Conservation (phyloP, 805 yeast species). For the Sugiyamaella marilandica region DNA sequence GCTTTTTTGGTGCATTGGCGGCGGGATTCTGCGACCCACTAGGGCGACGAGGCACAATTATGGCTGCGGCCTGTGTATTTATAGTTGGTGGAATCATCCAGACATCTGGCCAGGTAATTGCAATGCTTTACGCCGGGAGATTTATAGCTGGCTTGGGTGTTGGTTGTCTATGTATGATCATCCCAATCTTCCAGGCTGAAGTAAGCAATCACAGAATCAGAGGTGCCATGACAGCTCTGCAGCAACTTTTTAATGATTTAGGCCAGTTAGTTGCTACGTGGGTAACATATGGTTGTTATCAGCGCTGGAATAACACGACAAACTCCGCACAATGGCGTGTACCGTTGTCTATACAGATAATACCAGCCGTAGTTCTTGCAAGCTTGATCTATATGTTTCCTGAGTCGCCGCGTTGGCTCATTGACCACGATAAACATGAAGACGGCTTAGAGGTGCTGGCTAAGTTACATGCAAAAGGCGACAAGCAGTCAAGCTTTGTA, state of each 20-base stretch:
- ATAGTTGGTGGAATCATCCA: conserved; percentile 56
- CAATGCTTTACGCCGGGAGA: conserved; percentile 55
- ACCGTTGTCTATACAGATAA: conserved; percentile 8
- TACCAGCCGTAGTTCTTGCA: conserved; percentile 31
- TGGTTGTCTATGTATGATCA: conserved; percentile 60
- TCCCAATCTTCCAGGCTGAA: conserved; percentile 58
- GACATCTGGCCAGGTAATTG: conserved; percentile 43
- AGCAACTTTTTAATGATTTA: conserved; percentile 58
- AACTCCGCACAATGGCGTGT: conserved; percentile 9
- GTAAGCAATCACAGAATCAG: conserved; percentile 51
- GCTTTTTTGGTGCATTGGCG: conserved; percentile 22
- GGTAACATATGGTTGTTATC: conserved; percentile 57
- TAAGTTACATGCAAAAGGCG: conserved; percentile 40
- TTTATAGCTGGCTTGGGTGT: conserved; percentile 58
- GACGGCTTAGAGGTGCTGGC: conserved; percentile 56
- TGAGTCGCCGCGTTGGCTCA: conserved; percentile 80
- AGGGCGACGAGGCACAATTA: conserved; percentile 54
- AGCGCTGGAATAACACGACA: not conserved
- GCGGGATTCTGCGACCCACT: conserved; percentile 53
- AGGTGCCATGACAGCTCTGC: conserved; percentile 56
- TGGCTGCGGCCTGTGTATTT: conserved; percentile 53
- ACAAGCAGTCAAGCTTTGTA: conserved; percentile 18
- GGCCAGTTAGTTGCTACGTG: conserved; percentile 51
- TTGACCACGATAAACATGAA: conserved; percentile 57
- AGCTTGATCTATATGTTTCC: conserved; percentile 58